Evolutionary conservation across 2,329 filamentous ascomycete genomes (phyloP), one percentile per base, ranked within the genome.

Genomic region (Pseudogymnoascus sp.): DNA sequence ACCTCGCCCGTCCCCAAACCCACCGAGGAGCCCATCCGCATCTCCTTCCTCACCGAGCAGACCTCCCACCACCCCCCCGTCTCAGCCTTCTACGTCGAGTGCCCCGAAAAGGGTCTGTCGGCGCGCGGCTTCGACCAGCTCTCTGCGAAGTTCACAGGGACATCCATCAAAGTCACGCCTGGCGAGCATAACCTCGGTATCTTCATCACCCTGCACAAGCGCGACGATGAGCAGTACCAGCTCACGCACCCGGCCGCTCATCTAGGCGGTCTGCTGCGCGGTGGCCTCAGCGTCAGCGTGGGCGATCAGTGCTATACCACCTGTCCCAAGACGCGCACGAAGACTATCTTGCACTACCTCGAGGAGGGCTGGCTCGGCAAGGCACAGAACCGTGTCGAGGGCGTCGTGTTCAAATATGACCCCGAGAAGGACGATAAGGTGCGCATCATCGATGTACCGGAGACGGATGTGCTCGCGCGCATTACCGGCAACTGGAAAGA

Each of bases 21-120:
- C 65, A 69, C 73, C 71, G 71, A n/a, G 2, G 37, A 62, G 23
- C 83, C 81, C 28, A 83, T 96, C 70, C 90, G 89, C 70, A 85
- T 99, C 70, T 96, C 92, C 8, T 99, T 96, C 75, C 82, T 99
- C 66, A 98, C 95, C 25, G 95, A 99, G 78, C 95, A 99, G 78
- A 99, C 95, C 7, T 97, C 92, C 6, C 95, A 99, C 73, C 95
- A 99, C 77, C 95, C 95, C 36, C 95, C 95, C 8, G 93, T 99
- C 69, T 98, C 93, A 70, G 95, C 95, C 13, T 99, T 96, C 77
- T 93, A 90, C 75, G 88, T 97, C 68, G 89, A 92, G 73, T 99
- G 95, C 73, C 92, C 93, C 0, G 90, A 96, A 69, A 93, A 92
- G 74, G 95, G 93, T 28, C 84, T 99, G 68, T 86, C 86, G 39